Evolutionary conservation across 495 filamentous ascomycete species (phyloP), one percentile per base, ranked within the genome.

Genomic region (Neurospora intermedia): DNA sequence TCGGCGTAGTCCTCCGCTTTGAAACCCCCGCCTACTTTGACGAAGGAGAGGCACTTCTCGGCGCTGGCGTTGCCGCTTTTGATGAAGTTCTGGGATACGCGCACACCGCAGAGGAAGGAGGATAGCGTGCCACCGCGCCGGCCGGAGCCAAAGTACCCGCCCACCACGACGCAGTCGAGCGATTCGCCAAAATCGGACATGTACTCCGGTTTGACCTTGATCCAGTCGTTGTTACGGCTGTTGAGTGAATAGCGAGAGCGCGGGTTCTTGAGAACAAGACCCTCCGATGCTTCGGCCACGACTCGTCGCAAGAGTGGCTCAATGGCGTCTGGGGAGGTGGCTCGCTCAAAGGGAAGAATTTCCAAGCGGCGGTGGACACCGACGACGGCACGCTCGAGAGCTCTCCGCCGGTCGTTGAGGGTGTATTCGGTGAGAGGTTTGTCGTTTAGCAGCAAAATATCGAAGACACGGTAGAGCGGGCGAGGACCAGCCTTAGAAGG

Each of bases 141-240:
- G 0, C 96, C 96, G 38, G 90, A 91, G 5, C 96, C 96, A 80
- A 92, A 99, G 83, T 98, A 98, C 39, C 95, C 96, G 48, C 96
- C 96, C 59, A 99, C 87, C 7, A 99, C 87, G 20, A 97, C 83
- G 70, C 93, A 90, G 78, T 99, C 96, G 11, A 99, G 88, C 7
- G 91, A 92, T 82, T 99, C 96, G 72, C 96, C 96, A 78, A 94
- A 98, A 75, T 97, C 96, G 35, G 89, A 90, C 96, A 99, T 98
- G 82, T 99, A 99, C 73, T 99, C 96, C 6, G 96, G 96, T 80
- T 99, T 99, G 23, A 99, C 94, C 80, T 99, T 99, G 85, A 98
- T 93, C 96, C 96, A 99, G 83, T 97, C 92, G 77, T 98, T 93
- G 78, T 96, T 96, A 40, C 96, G 92, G 75, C 94, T 92, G 80